Evolutionary conservation across 2,329 filamentous ascomycete species (phyloP), one percentile per base, ranked within the genome.

Genomic region (Podosphaera fusca): DNA sequence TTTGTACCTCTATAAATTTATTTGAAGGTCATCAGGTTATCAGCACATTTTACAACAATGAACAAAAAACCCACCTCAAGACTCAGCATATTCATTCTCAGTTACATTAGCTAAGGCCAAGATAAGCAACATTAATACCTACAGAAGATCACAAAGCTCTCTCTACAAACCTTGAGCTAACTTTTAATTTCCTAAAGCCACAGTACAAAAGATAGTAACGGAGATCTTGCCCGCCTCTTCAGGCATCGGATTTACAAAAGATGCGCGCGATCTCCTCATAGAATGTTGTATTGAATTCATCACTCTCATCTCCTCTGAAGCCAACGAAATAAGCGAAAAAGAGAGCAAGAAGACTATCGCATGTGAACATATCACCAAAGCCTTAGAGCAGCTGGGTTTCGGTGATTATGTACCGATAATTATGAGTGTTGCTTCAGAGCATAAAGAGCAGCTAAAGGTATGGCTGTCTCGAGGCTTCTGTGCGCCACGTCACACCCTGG

Each of bases 201-300:
- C 80, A 4, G 80, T 84, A n/a, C 80, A 83, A 65, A 84, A 84
- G 71, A 98, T 98, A 62, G 90, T 98, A 64, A 84, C 84, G 58
- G 92, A 98, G 70, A 95, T 98, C 65, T 78, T 98, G 1, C 82
- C 87, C 1, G 73, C 84, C 0, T 80, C 84, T 54, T 76, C 77
- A 21, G 87, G 87, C 55, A 79, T 94, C 60, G 83, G 85, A 1
- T 96, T 96, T 68, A 87, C 89, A 49, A 95, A 95, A 69, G 92
- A 98, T 65, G 89, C 90, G 10, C 84, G 92, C 59, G 92, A 98
- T 67, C 76, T 96, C 2, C 76, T 98, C 56, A 98, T 98, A 66
- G 92, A 96, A 73, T 96, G 92, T 73, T 98, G 92, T 67, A 90
- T 98, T 66, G 92, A 98, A 70, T 98, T 98, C 70, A 95, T 98